These are phyloP conservation scores for Entomortierella parvispora DNA, from an alignment of 192 early-diverging fungal species.

Conservation along the genomic window DNA sequence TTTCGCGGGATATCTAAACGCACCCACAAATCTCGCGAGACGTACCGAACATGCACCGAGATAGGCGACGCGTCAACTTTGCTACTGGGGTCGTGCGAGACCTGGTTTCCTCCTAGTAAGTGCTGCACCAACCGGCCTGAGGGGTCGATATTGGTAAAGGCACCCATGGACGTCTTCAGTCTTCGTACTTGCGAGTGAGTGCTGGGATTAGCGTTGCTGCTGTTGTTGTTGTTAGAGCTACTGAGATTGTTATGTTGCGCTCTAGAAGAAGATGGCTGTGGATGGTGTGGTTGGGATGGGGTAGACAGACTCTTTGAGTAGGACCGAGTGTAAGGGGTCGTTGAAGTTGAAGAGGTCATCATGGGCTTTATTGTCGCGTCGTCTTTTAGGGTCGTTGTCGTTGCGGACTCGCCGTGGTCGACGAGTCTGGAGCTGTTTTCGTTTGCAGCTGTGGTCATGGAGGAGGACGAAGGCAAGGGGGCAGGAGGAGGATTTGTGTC, in stretches of 20 bases:
- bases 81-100: background rate
- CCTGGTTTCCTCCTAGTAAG: background rate
- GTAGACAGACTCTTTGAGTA: no score
- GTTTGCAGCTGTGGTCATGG: no score
- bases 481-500: no score
- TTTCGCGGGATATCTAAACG: constrained; percentile 34
- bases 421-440: no score
- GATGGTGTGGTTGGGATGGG: constrained; percentile 5
- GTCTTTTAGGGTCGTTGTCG: background rate
- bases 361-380: no score
- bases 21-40: constrained; percentile 39
- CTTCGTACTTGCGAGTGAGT: constrained; percentile 10
- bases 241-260: constrained; percentile 7
- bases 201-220: constrained; percentile 12
- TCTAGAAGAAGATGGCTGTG: constrained; percentile 17
- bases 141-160: constrained; percentile 35
- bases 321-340: no score
- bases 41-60: constrained; percentile 24
- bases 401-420: no score
- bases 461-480: no score
- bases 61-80: constrained; percentile 23
- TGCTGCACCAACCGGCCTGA: constrained; percentile 11
- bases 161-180: constrained; percentile 25
- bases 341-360: no score
- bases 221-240: constrained; percentile 7